A percentile compares a stretch with the other conserved stretches of the same genome.
These are phyloP conservation scores for Trifolium dubium DNA, from an alignment of 306 rosid species.

Conservation along the genomic window DNA sequence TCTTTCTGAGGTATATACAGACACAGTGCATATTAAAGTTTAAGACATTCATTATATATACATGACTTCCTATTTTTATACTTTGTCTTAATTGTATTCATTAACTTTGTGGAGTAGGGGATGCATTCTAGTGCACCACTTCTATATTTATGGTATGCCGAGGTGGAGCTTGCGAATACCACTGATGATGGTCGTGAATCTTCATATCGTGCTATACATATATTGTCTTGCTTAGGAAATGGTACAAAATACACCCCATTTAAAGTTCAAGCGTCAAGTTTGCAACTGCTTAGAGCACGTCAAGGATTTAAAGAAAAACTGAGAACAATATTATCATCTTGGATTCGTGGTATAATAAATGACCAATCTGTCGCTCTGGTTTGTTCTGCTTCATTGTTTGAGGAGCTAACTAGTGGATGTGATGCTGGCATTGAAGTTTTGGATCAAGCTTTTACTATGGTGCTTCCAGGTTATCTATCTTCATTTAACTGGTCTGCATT, in stretches of 20 bases:
- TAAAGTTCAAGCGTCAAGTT: slow-evolving; percentile 72
- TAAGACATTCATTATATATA: slow-evolving; percentile 3
- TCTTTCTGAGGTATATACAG: slow-evolving; percentile 68
- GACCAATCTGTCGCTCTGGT: slow-evolving; percentile 79
- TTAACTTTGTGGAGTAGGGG: slow-evolving; percentile 60
- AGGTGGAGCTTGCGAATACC: slow-evolving; percentile 69
- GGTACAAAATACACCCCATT: slow-evolving; percentile 68
- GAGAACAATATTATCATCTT: slow-evolving; percentile 66
- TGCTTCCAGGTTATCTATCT: slow-evolving; percentile 80
- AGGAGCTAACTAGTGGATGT: slow-evolving; percentile 85
- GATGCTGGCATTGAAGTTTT: slow-evolving; percentile 69
- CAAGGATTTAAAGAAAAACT: slow-evolving; percentile 90
- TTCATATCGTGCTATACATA: slow-evolving; percentile 65
- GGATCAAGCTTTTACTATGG: slow-evolving; percentile 86
- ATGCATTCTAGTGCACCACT: slow-evolving; percentile 67
- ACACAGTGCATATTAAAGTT: neutral
- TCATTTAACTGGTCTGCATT: slow-evolving; percentile 17
- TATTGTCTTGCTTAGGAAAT: slow-evolving; percentile 84
- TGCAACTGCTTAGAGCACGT: slow-evolving; percentile 82
- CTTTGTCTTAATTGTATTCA: slow-evolving; percentile 28
- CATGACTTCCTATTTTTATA: neutral
- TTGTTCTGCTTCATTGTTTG: slow-evolving; percentile 83
- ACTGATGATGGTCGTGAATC: slow-evolving; percentile 46
- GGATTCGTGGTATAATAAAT: slow-evolving; percentile 76
- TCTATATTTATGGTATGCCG: slow-evolving; percentile 93